Percentiles rank a stretch among this genome's conserved stretches.
Conservation (phyloP, 108 stramenopile species). For the Asterionellopsis glacialis region DNA sequence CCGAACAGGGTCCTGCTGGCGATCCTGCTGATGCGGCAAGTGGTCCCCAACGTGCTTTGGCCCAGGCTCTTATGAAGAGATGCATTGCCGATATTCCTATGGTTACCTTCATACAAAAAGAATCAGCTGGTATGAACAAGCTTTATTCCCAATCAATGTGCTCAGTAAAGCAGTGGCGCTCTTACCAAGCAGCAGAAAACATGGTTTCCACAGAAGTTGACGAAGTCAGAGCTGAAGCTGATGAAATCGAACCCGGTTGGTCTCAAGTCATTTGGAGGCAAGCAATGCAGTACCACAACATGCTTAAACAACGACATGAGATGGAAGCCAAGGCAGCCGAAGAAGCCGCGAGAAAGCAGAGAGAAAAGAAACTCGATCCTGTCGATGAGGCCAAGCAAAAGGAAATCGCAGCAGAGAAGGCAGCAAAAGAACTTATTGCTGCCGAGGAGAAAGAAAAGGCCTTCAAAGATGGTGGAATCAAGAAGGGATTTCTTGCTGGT, state of each 20-base stretch:
- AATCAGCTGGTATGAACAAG: slow-evolving; percentile 87
- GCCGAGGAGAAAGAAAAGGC: slow-evolving; percentile 74
- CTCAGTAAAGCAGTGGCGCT: slow-evolving; percentile 83
- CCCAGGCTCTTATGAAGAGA: slow-evolving; percentile 90
- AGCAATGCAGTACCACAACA: slow-evolving; percentile 88
- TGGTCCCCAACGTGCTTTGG: slow-evolving; percentile 64
- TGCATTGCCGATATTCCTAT: slow-evolving; percentile 89
- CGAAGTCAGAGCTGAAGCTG: slow-evolving; percentile 87
- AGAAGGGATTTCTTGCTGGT: slow-evolving; percentile 73
- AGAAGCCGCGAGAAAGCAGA: slow-evolving; percentile 46
- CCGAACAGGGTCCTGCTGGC: neutral
- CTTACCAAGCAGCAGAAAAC: slow-evolving; percentile 80
- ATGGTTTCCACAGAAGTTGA: slow-evolving; percentile 86
- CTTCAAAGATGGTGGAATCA: slow-evolving; percentile 54
- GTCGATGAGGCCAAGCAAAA: slow-evolving; percentile 34
- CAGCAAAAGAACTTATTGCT: slow-evolving; percentile 65
- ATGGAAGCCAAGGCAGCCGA: slow-evolving; percentile 55
- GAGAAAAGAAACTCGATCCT: slow-evolving; percentile 22
- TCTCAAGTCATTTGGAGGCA: slow-evolving; percentile 88
- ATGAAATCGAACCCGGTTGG: slow-evolving; percentile 90
- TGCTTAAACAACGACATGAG: slow-evolving; percentile 84
- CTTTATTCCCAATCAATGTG: slow-evolving; percentile 89
- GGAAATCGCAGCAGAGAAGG: slow-evolving; percentile 38
- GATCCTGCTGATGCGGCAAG: slow-evolving; percentile 5
- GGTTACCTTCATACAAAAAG: slow-evolving; percentile 88